Evolutionary conservation across 805 yeast species (phyloP).

Genomic region (Candida wancherniae): DNA sequence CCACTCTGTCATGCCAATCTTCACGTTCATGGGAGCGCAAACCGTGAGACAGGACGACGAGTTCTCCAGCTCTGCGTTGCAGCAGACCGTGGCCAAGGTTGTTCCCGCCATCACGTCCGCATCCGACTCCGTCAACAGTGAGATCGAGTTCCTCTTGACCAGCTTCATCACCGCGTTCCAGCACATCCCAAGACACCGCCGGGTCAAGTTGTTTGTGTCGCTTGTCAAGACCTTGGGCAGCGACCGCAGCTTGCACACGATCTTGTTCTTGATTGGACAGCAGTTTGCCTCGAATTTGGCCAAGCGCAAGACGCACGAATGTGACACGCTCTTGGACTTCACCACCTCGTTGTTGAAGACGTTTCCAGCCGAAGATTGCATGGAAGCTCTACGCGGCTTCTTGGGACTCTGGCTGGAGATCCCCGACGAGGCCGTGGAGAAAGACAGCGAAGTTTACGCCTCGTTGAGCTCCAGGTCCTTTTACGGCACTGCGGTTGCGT

Average conservation of each 20-base stretch:
- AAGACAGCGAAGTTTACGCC: constrained; percentile 31
- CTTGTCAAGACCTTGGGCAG: constrained; percentile 73
- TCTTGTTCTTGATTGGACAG: constrained; percentile 75
- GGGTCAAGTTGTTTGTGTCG: constrained; percentile 78
- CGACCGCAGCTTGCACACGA: constrained; percentile 58
- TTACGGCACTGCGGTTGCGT: constrained; percentile 57
- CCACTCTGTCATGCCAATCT: constrained; percentile 98
- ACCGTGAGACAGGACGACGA: constrained; percentile 96
- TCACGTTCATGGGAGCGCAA: constrained; percentile 98
- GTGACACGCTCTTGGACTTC: constrained; percentile 67
- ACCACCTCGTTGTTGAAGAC: constrained; percentile 61
- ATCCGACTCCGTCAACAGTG: constrained; percentile 42
- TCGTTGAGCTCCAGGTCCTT: constrained; percentile 49
- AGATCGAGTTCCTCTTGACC: constrained; percentile 76
- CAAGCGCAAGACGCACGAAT: constrained; percentile 60
- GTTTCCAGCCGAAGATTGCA: constrained; percentile 65
- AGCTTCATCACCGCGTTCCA: constrained; percentile 92
- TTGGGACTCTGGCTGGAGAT: constrained; percentile 48
- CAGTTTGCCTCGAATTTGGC: constrained; percentile 53
- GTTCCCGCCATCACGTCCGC: constrained; percentile 77
- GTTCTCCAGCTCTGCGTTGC: constrained; percentile 86
- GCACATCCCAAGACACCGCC: constrained; percentile 94
- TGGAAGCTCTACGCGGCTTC: constrained; percentile 49
- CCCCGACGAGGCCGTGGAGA: constrained; percentile 41
- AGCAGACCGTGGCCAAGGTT: constrained; percentile 83